These are phyloP conservation scores for Gynandropsis gynandra DNA, from an alignment of 345 rosid genomes.

Conservation along the genomic window DNA sequence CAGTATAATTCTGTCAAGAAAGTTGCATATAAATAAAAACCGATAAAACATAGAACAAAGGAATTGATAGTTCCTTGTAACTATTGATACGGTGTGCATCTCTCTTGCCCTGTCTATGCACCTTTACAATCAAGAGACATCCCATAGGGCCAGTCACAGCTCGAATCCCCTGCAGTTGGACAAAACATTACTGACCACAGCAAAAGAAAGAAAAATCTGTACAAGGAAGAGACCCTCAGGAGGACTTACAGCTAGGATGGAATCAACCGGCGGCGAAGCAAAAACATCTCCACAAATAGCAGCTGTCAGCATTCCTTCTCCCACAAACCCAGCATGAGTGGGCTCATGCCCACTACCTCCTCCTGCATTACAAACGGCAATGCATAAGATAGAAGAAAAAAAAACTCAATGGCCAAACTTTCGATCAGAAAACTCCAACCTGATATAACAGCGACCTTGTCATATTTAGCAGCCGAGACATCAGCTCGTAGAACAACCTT, in stretches of 20 bases:
- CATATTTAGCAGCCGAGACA: slow-evolving; percentile 54
- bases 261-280: slow-evolving; percentile 88
- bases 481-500: slow-evolving; percentile 94
- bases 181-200: slow-evolving; percentile 1
- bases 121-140: slow-evolving; percentile 88
- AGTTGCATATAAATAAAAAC: slow-evolving; percentile 21
- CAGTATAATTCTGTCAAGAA: slow-evolving; percentile 76
- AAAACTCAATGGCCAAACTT: neutral
- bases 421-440: slow-evolving; percentile 35
- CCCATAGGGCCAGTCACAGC: slow-evolving; percentile 98
- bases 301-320: slow-evolving; percentile 99
- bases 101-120: slow-evolving; percentile 24
- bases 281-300: slow-evolving; percentile 95
- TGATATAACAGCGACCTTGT: slow-evolving; percentile 87
- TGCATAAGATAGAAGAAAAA: slow-evolving; percentile 5
- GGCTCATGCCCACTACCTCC: slow-evolving; percentile 99
- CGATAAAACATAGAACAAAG: slow-evolving; percentile 14
- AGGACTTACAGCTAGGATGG: slow-evolving; percentile 78
- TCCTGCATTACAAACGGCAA: slow-evolving; percentile 37
- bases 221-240: neutral
- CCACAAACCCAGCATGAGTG: slow-evolving; percentile 96
- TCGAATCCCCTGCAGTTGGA: slow-evolving; percentile 69
- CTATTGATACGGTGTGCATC: neutral
- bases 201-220: neutral
- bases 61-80: neutral